These are phyloP conservation scores for Vararia minispora DNA, from an alignment of 768 basidiomycete species.

Conservation along the genomic window DNA sequence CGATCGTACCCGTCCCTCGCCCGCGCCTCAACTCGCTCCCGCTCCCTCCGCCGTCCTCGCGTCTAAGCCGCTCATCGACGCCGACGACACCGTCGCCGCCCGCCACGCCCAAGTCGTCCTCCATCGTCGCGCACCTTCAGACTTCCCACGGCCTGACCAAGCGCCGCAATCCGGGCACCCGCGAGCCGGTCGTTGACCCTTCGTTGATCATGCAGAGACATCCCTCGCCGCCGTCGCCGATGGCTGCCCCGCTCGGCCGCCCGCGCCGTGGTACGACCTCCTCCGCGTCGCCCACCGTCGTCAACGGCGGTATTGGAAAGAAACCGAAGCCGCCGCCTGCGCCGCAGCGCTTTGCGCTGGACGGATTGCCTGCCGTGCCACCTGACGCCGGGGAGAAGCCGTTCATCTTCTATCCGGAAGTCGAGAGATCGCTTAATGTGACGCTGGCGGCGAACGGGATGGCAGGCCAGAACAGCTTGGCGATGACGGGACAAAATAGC, in stretches of 20 bases:
- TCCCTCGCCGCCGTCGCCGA: conserved; percentile 11
- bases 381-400: conserved; percentile 14
- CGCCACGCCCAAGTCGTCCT: conserved; percentile 8
- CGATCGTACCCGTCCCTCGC: not conserved
- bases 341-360: conserved; percentile 6
- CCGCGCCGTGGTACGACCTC: not conserved
- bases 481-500: no score
- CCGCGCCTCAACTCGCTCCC: not conserved
- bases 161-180: conserved; percentile 12
- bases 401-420: conserved; percentile 15
- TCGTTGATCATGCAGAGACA: conserved; percentile 7
- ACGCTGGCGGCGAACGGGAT: no score
- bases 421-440: conserved; percentile 7
- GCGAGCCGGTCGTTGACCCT: conserved; percentile 12
- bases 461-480: no score
- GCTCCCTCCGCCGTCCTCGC: no score
- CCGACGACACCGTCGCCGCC: no score
- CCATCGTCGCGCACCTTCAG: conserved; percentile 14
- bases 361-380: conserved; percentile 6
- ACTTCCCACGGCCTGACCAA: conserved; percentile 15
- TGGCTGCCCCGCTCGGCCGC: conserved; percentile 2
- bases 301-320: no score
- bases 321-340: conserved; percentile 2
- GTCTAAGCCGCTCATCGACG: no score
- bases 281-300: no score